phyloP scores from a whole-genome alignment of 306 rosid genomes.

The Fagus crenata region DNA sequence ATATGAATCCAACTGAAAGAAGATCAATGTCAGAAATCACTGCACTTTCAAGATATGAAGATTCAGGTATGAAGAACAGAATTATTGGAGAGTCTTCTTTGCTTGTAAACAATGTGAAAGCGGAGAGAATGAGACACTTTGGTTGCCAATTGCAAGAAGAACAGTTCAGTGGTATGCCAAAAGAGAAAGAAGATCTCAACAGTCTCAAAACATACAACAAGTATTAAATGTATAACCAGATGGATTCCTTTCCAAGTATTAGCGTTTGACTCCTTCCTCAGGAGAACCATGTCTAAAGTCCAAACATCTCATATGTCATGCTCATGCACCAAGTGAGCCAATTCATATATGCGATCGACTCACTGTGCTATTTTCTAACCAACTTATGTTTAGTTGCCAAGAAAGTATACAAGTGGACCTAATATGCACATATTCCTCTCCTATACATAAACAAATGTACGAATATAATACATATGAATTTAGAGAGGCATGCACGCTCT shows the following conservation, averaged over 20 bases:
- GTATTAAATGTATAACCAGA: conserved; percentile 51
- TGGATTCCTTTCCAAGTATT: conserved; percentile 16
- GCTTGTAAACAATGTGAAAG: conserved; percentile 46
- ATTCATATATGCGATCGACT: too few relatives aligned
- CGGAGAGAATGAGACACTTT: conserved; percentile 67
- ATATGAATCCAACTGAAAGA: conserved; percentile 42
- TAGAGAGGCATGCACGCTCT: too few relatives aligned
- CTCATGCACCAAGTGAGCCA: too few relatives aligned
- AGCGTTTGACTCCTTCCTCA: too few relatives aligned
- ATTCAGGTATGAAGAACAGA: conserved; percentile 39
- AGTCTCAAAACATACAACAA: conserved; percentile 37
- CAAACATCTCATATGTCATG: too few relatives aligned
- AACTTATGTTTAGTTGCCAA: too few relatives aligned
- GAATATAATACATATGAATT: too few relatives aligned
- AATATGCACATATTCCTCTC: too few relatives aligned
- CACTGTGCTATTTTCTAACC: too few relatives aligned
- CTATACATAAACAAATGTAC: too few relatives aligned
- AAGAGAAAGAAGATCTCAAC: conserved; percentile 66
- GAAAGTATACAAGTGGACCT: too few relatives aligned
- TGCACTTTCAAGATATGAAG: conserved; percentile 60
- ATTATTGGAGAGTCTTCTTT: conserved; percentile 37
- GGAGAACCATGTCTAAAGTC: too few relatives aligned
- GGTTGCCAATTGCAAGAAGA: conserved; percentile 87
- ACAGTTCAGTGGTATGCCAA: conserved; percentile 92
- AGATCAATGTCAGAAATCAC: conserved; percentile 88